Evolutionary conservation across 345 rosid genomes (phyloP).

Genomic region (Alliaria petiolata): DNA sequence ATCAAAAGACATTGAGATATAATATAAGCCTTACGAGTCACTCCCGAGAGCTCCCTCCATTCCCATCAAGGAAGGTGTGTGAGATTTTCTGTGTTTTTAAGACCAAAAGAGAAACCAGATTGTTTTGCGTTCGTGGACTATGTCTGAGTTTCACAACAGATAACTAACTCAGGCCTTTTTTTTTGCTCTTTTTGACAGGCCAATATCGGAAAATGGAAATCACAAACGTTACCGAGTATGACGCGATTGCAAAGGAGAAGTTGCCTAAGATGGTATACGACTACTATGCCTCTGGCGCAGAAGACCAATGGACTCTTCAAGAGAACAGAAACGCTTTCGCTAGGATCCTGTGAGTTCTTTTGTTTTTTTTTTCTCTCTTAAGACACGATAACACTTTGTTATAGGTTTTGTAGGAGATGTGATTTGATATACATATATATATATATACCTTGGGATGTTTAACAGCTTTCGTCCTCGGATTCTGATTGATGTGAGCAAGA

Average conservation of each 20-base stretch:
- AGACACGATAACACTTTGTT: background rate
- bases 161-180: background rate
- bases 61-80: background rate
- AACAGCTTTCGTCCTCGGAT: conserved; percentile 77
- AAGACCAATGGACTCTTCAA: conserved; percentile 65
- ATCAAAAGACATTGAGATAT: background rate
- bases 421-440: background rate
- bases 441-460: background rate
- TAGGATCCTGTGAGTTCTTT: conserved; percentile 55
- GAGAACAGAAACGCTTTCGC: conserved; percentile 67
- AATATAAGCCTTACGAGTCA: background rate
- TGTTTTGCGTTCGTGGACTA: background rate
- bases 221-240: conserved; percentile 64
- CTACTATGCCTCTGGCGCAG: conserved; percentile 78
- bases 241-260: conserved; percentile 58
- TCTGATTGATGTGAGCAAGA: conserved; percentile 78
- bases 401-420: background rate
- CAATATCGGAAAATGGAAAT: conserved; percentile 41
- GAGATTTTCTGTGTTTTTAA: background rate
- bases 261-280: conserved; percentile 72
- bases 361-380: background rate
- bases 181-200: background rate
- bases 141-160: background rate
- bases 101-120: no score
- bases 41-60: background rate